Conservation (phyloP, 2,329 filamentous ascomycete species). For the Lachnellula occidentalis region DNA sequence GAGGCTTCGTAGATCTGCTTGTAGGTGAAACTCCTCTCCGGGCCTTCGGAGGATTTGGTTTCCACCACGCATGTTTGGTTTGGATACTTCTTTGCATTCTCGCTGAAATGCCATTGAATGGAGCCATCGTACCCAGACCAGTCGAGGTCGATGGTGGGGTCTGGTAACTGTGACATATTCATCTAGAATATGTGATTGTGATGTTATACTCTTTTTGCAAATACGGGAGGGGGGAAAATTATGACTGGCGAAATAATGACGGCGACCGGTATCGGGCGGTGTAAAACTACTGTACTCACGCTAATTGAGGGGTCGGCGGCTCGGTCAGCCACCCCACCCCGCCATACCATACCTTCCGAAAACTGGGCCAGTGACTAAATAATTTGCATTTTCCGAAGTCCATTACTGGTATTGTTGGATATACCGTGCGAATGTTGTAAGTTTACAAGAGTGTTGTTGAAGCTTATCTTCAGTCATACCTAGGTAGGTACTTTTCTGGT, state of each 20-base stretch:
- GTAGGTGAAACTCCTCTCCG: conserved; percentile 71
- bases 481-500: no score
- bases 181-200: background rate
- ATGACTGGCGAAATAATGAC: background rate
- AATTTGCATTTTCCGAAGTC: no score
- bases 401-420: no score
- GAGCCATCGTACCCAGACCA: conserved; percentile 55
- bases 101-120: conserved; percentile 54
- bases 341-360: no score
- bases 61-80: conserved; percentile 63
- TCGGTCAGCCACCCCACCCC: no score
- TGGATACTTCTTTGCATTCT: conserved; percentile 57
- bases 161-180: conserved; percentile 33
- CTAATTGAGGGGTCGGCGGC: no score
- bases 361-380: no score
- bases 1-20: conserved; percentile 79
- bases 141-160: conserved; percentile 52
- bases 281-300: background rate
- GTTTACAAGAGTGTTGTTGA: no score
- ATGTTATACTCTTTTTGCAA: background rate
- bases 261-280: background rate
- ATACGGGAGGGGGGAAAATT: background rate
- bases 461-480: no score
- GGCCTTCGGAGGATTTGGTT: conserved; percentile 46
- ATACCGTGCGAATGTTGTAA: no score